Evolutionary conservation across 331 rosid genomes (phyloP), one percentile per base, ranked within the genome.

Genomic region (Cydonia oblonga): DNA sequence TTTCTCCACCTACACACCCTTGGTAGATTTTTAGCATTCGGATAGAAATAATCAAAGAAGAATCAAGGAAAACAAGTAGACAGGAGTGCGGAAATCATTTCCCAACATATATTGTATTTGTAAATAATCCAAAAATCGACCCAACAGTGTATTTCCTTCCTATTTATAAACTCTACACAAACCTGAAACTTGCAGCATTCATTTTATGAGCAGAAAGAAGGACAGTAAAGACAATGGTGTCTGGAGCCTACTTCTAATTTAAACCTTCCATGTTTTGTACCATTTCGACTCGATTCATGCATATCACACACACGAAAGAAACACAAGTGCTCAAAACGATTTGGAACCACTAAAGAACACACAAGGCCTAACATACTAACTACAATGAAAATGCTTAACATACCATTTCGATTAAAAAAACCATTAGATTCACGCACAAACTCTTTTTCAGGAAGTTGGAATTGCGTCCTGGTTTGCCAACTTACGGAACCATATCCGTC

Each of bases 371-470:
- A 42, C 49, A 42, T 13, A 4, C 49, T 42, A 13, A 42, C 49
- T 42, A 42, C 49, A 12, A 13, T 0, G 49, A 42, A 13, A 42
- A 42, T 42, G 49, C 49, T 42, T 12, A 13, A 52, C 57, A 52
- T 52, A 52, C 3, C 58, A 52, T 12, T 42, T 42, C 1, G 49
- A 42, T 13, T 42, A 12, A 42, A 19, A 20, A 52, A 6, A 67
- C 78, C 74, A 40, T 80, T 81, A 88, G 84, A 90, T 86, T 85
- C 86, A 66, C 79, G 81, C 86, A 84, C 86, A 88, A 83, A 78
- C 82, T 57, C 77, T 74, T 52, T 66, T 38, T 29, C 29, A 72
- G 66, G 69, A 74, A 72, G 68, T 33, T 76, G 69, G 54, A 46
- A 9, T 5, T 16, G 80, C 75, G 8, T 7, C 56, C 35, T 20